phyloP scores from a whole-genome alignment of 192 early-diverging fungal genomes.

The Lunasporangiospora selenospora region DNA sequence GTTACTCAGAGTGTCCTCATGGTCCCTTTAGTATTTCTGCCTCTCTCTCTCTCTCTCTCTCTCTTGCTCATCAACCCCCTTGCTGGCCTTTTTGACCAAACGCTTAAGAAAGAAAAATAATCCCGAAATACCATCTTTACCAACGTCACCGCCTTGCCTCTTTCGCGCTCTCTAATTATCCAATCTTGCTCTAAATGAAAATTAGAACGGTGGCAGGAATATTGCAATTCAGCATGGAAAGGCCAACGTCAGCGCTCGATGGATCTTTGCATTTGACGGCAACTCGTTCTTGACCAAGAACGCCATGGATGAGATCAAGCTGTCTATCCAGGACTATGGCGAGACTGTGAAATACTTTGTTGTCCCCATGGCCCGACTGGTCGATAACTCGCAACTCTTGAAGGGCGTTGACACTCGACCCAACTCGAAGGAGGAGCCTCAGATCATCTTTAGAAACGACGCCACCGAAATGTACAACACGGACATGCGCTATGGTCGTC shows the following conservation, averaged over 20 bases:
- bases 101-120: too few relatives aligned
- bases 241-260: conserved; percentile 51
- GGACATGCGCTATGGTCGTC: conserved; percentile 69
- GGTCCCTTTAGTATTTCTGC: too few relatives aligned
- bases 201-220: conserved; percentile 69
- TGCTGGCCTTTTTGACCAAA: too few relatives aligned
- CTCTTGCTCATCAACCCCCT: too few relatives aligned
- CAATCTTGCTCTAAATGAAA: too few relatives aligned
- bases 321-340: conserved; percentile 52
- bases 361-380: conserved; percentile 65
- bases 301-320: conserved; percentile 61
- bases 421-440: conserved; percentile 65
- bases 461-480: conserved; percentile 61
- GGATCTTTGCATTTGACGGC: conserved; percentile 72
- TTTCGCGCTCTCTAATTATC: too few relatives aligned
- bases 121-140: too few relatives aligned
- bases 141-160: too few relatives aligned
- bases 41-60: too few relatives aligned
- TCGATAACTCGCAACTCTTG: conserved; percentile 63
- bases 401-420: conserved; percentile 58
- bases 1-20: too few relatives aligned
- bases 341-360: conserved; percentile 62
- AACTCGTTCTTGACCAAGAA: conserved; percentile 64
- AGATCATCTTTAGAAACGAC: conserved; percentile 66
- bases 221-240: conserved; percentile 60